These are phyloP conservation scores for Fusarium fujikuroi DNA, from an alignment of 2,329 filamentous ascomycete genomes.

Conservation along the genomic window DNA sequence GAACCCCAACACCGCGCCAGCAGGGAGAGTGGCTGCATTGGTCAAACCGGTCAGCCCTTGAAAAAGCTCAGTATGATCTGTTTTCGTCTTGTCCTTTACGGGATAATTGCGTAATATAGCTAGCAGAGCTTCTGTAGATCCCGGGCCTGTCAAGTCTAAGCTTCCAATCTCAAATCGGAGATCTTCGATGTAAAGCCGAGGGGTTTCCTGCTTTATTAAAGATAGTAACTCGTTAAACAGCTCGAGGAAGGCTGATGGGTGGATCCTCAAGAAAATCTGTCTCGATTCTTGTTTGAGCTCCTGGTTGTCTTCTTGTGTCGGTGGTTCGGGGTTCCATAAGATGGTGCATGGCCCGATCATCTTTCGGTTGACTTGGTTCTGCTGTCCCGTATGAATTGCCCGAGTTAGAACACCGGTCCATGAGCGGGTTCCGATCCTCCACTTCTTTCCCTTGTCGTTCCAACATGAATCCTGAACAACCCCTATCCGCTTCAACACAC, in stretches of 20 bases:
- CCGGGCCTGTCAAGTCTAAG: constrained; percentile 71
- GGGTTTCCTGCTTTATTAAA: constrained; percentile 68
- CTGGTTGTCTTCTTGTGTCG: constrained; percentile 41
- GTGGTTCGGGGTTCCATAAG: constrained; percentile 73
- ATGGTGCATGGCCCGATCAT: constrained; percentile 78
- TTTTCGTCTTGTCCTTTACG: constrained; percentile 41
- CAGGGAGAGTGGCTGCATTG: constrained; percentile 76
- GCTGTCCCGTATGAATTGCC: constrained; percentile 60
- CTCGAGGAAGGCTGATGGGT: constrained; percentile 82
- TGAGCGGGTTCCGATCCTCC: constrained; percentile 67
- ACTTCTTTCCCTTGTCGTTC: constrained; percentile 73
- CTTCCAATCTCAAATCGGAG: constrained; percentile 74
- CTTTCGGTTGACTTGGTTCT: constrained; percentile 47
- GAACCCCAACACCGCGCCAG: constrained; percentile 77
- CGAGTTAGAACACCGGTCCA: constrained; percentile 63
- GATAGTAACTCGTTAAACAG: constrained; percentile 72
- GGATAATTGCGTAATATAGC: constrained; percentile 70
- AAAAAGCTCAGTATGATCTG: constrained; percentile 61
- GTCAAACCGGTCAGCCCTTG: constrained; percentile 66
- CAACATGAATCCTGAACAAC: constrained; percentile 69
- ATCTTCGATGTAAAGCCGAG: constrained; percentile 72
- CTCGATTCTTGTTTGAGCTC: constrained; percentile 44
- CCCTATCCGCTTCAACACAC: constrained; percentile 73
- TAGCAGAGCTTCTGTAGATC: constrained; percentile 80
- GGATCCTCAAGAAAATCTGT: constrained; percentile 76